These are phyloP conservation scores for Penicillium sp. DNA, from an alignment of 2,329 filamentous ascomycete species.

Conservation along the genomic window DNA sequence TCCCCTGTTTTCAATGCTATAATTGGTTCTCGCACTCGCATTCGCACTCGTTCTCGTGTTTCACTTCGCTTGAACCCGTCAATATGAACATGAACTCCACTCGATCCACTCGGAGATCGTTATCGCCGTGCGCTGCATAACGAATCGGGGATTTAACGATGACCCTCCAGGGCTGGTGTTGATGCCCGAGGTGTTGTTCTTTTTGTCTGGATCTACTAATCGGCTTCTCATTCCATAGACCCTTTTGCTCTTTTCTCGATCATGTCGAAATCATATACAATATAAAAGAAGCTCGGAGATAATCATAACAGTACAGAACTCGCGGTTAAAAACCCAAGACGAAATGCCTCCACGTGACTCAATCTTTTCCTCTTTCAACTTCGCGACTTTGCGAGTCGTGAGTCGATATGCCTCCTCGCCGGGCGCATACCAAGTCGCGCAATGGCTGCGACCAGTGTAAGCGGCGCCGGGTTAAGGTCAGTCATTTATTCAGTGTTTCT, in stretches of 20 bases:
- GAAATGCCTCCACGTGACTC: slow-evolving; percentile 8
- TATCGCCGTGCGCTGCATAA: slow-evolving; percentile 3
- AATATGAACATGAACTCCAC: background rate
- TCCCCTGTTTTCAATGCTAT: background rate
- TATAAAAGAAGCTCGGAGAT: background rate
- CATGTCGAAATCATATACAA: background rate
- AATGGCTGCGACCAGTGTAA: slow-evolving; percentile 42
- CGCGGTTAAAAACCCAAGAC: background rate
- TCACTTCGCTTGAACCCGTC: slow-evolving; percentile 12
- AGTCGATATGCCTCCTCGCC: slow-evolving; percentile 34
- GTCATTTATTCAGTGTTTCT: background rate
- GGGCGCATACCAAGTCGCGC: slow-evolving; percentile 42
- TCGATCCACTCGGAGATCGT: slow-evolving; percentile 11
- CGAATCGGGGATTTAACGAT: background rate
- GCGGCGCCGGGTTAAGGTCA: slow-evolving; percentile 40
- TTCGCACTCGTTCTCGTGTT: slow-evolving; percentile 24
- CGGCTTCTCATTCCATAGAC: background rate
- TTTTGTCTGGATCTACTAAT: background rate
- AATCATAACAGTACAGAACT: too few relatives aligned
- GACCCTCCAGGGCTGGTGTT: background rate
- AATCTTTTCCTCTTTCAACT: background rate
- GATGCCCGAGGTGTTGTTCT: too few relatives aligned
- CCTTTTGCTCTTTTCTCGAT: background rate
- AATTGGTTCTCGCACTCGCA: slow-evolving; percentile 18
- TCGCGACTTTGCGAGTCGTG: background rate